A percentile compares a stretch with the other conserved stretches of the same genome.
These are phyloP conservation scores for Skeletonema grethae DNA, from an alignment of 108 stramenopile genomes.

Conservation along the genomic window DNA sequence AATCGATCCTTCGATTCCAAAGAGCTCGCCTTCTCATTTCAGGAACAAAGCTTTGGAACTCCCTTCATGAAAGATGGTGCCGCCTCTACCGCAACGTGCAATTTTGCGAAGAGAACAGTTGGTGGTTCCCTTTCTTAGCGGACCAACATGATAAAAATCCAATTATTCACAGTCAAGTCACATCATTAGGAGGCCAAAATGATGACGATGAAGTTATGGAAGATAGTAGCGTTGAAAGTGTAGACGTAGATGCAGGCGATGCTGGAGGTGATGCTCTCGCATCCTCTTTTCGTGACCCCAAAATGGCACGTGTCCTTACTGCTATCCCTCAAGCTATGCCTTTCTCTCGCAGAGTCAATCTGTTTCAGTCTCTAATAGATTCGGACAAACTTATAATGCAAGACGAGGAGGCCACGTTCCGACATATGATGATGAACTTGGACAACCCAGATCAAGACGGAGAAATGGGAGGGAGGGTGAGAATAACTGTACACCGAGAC, in stretches of 20 bases:
- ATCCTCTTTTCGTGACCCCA: slow-evolving; percentile 76
- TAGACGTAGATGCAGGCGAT: slow-evolving; percentile 23
- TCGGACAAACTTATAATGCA: slow-evolving; percentile 67
- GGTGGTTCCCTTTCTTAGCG: slow-evolving; percentile 76
- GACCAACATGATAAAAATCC: slow-evolving; percentile 54
- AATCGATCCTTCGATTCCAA: slow-evolving; percentile 26
- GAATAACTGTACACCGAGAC: slow-evolving; percentile 71
- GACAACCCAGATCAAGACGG: slow-evolving; percentile 42
- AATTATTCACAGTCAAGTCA: slow-evolving; percentile 46
- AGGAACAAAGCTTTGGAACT: slow-evolving; percentile 86
- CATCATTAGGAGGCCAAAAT: slow-evolving; percentile 34
- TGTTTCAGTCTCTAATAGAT: slow-evolving; percentile 76
- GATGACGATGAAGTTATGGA: slow-evolving; percentile 35
- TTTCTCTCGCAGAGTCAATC: slow-evolving; percentile 77
- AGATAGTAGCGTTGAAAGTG: slow-evolving; percentile 29
- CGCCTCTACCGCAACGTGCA: slow-evolving; percentile 57
- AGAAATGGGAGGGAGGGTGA: slow-evolving; percentile 55
- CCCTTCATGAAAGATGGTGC: slow-evolving; percentile 84
- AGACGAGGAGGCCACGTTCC: slow-evolving; percentile 43
- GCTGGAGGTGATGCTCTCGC: slow-evolving; percentile 75
- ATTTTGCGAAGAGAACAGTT: slow-evolving; percentile 77
- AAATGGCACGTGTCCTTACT: slow-evolving; percentile 82
- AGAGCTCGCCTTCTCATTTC: slow-evolving; percentile 65
- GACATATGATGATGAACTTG: slow-evolving; percentile 41
- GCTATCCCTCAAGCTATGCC: slow-evolving; percentile 84